Base-by-base conservation (phyloP, 2,329 filamentous ascomycete species). In the Teratosphaeria zuluensis region DNA sequence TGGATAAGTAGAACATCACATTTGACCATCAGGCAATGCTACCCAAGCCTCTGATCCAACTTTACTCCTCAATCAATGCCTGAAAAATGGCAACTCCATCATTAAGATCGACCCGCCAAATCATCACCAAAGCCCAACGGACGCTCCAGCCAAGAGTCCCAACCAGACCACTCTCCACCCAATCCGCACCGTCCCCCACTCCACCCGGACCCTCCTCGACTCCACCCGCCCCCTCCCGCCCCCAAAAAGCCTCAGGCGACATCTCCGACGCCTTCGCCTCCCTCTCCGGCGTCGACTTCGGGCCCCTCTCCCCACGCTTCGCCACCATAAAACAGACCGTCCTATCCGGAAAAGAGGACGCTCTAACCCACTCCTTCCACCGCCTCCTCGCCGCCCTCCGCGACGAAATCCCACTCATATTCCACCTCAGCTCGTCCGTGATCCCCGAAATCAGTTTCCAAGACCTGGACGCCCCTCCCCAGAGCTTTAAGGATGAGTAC, bases 401-500 rank as follows among this genome's bases (percentile, higher is more conserved):
- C 31, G 70, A 77, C 57, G 77, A 80, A 60, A 75, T 78, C 28
- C 73, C 74, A 46, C 65, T 73, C 42, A 78, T 80, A 33, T 70
- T 72, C 14, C 71, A 74, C 60, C 68, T 70, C 14, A 74, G 76
- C 11, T 73, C 75, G 11, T 72, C 70, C 16, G 67, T 75, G 51
- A 72, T 80, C 16, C 78, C 78, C 0, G 72, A 77, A 59, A 79
- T 80, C 42, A 66, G 78, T 56, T 80, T 76, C 68, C 72, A 73
- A 32, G 76, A 79, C 52, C 69, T 80, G 51, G 66, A 68, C 32
- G 61, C 76, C 57, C 77, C 80, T 56, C 78, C 81, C 2, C 74
- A 79, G 28, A 74, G 78, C 1, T 88, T 88, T 69, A 77, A 75
- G 56, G 74, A 75, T 54, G 80, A 82, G 66, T 76, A 86, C 56